Evolutionary conservation across 306 rosid species (phyloP).

Genomic region (Trifolium subterraneum): DNA sequence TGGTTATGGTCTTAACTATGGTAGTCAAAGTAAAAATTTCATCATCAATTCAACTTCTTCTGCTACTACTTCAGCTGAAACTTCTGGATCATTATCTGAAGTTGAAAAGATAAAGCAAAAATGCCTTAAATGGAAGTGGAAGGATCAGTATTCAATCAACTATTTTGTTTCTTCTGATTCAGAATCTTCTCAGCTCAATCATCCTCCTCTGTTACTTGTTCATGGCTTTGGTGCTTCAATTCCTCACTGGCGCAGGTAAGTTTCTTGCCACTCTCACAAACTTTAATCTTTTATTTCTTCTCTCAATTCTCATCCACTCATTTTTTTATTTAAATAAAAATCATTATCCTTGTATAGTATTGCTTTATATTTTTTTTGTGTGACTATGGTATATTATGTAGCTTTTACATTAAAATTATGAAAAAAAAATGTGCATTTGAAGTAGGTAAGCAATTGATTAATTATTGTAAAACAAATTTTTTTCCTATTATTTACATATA

Average conservation of each 20-base stretch:
- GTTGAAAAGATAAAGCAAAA: constrained; percentile 60
- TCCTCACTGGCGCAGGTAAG: constrained; percentile 93
- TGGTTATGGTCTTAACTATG: not conserved
- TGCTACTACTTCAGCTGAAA: constrained; percentile 31
- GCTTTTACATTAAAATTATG: constrained; percentile 31
- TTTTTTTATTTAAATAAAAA: constrained; percentile 14
- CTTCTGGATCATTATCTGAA: constrained; percentile 45
- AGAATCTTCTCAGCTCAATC: constrained; percentile 36
- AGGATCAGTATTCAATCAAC: constrained; percentile 67
- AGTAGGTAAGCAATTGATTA: not conserved
- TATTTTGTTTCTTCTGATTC: constrained; percentile 67
- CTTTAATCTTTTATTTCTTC: constrained; percentile 15
- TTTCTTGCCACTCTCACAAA: not conserved
- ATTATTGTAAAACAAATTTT: not conserved
- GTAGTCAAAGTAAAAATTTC: not conserved
- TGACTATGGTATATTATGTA: not conserved
- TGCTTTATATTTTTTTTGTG: constrained; percentile 26
- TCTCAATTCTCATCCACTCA: constrained; percentile 35
- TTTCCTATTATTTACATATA: no score
- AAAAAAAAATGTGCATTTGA: not conserved
- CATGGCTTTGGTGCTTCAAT: constrained; percentile 98
- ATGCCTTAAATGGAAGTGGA: constrained; percentile 77
- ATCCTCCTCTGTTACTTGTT: constrained; percentile 76
- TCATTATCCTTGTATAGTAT: constrained; percentile 39
- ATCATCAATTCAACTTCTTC: constrained; percentile 40